Percentiles rank a stretch among this genome's conserved stretches.
Conservation (phyloP, 768 basidiomycete genomes). For the Amanita polypyramis region DNA sequence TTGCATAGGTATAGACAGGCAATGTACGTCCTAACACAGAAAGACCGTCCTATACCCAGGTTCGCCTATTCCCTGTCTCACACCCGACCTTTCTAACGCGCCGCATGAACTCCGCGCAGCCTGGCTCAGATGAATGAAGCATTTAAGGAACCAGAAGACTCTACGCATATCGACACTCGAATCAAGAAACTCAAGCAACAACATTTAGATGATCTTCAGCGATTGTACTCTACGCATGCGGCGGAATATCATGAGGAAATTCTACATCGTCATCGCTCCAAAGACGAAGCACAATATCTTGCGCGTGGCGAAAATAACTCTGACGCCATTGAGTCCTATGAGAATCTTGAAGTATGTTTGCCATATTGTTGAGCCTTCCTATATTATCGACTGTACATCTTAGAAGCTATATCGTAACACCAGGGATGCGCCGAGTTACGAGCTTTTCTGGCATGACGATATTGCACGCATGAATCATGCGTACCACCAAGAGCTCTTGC, state of each 20-base stretch:
- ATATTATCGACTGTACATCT: neutral
- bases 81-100: neutral
- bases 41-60: conserved; percentile 14
- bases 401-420: conserved; percentile 19
- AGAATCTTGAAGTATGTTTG: conserved; percentile 15
- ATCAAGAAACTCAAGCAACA: conserved; percentile 19
- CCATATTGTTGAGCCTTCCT: neutral
- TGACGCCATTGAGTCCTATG: conserved; percentile 11
- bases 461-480: conserved; percentile 20
- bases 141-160: conserved; percentile 19
- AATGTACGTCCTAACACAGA: conserved; percentile 14
- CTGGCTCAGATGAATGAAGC: conserved; percentile 26
- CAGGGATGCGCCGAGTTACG: conserved; percentile 11
- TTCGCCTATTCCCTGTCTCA: neutral
- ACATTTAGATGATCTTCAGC: conserved; percentile 25
- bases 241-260: conserved; percentile 26
- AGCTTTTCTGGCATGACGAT: conserved; percentile 20
- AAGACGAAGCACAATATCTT: conserved; percentile 18
- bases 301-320: conserved; percentile 15
- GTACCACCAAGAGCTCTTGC: conserved; percentile 18
- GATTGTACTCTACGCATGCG: conserved; percentile 25
- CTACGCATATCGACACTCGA: conserved; percentile 16
- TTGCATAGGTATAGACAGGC: conserved; percentile 11
- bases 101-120: conserved; percentile 13
- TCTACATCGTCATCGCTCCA: conserved; percentile 21